Evolutionary conservation across 2,329 filamentous ascomycete species (phyloP), one percentile per base, ranked within the genome.

Genomic region (Aspergillus pseudonomiae): DNA sequence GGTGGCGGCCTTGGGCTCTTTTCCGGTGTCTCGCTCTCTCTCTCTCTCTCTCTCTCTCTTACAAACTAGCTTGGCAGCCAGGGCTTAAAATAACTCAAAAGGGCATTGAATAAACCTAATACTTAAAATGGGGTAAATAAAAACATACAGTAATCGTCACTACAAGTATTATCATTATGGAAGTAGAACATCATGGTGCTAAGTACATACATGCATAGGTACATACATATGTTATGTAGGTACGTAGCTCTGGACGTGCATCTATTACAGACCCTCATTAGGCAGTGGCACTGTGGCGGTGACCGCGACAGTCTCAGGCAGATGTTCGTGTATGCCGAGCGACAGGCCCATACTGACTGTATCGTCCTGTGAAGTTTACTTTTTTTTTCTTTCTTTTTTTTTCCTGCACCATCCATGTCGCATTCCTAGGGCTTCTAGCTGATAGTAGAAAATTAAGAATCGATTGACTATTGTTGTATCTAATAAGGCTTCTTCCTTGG

Each of bases 1-100:
- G 73, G 73, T 75, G 73, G 73, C 73, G 71, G 70, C 65, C 66
- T 69, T 63, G 57, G 63, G 19, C 39, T 41, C 39, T 41, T 6
- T 41, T 41, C 39, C 39, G n/a, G 16, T 41, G 16, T 41, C 39
- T 41, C 36, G 16, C 14, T 39, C 34, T 34, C 53, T 50, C 65
- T 41, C 11, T 4, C 5, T n/a, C 21, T 46, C 45, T 28, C 21
- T 24, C 7, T 52, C 52, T 39, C 52, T 55, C 32, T 55, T 14
- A 55, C 52, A 39, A 26, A 46, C 61, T 61, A 64, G 60, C 54
- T 46, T 60, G 16, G 32, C 32, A 36, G 11, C n/a, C 30, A 41
- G 53, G 28, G 30, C 59, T 62, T 48, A 61, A 63, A 63, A 63
- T 62, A 60, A 65, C 56, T 56, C 50, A 45, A 58, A 39, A 26